These are phyloP conservation scores for Guillardia theta DNA, from an alignment of 78 protist species.

Conservation along the genomic window DNA sequence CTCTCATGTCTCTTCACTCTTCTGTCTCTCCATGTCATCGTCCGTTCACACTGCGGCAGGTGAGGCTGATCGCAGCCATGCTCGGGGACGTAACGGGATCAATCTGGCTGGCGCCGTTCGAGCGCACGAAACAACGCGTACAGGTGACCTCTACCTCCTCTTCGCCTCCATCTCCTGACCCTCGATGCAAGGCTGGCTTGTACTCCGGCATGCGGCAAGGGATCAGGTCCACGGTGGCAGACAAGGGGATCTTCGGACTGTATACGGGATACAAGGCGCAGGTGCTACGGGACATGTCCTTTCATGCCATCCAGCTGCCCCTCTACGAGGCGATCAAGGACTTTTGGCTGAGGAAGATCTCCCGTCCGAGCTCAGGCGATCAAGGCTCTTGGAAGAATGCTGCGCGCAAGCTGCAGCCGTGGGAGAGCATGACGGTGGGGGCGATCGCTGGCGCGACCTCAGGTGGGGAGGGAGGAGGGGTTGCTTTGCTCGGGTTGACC, in stretches of 20 bases:
- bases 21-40: not conserved
- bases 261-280: not conserved
- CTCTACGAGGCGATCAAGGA: too few species aligned
- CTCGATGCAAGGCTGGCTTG: not conserved
- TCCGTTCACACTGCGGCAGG: not conserved
- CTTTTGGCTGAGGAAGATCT: too few species aligned
- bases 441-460: too few species aligned
- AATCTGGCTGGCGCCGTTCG: not conserved
- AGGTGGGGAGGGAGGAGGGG: too few species aligned
- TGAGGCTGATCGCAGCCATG: not conserved
- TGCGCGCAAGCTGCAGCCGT: too few species aligned
- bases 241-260: not conserved
- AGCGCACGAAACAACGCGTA: not conserved
- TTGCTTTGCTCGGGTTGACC: too few species aligned
- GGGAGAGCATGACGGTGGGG: too few species aligned
- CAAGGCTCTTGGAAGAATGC: too few species aligned
- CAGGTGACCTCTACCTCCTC: too few species aligned
- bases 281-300: not conserved
- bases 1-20: not conserved
- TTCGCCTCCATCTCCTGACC: too few species aligned
- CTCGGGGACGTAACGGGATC: not conserved
- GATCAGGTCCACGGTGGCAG: not conserved
- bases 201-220: not conserved
- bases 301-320: not conserved
- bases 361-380: too few species aligned